A percentile compares a stretch with the other conserved stretches of the same genome.
Conservation (phyloP, 192 early-diverging fungal species). For the Backusella liffmaniae region DNA sequence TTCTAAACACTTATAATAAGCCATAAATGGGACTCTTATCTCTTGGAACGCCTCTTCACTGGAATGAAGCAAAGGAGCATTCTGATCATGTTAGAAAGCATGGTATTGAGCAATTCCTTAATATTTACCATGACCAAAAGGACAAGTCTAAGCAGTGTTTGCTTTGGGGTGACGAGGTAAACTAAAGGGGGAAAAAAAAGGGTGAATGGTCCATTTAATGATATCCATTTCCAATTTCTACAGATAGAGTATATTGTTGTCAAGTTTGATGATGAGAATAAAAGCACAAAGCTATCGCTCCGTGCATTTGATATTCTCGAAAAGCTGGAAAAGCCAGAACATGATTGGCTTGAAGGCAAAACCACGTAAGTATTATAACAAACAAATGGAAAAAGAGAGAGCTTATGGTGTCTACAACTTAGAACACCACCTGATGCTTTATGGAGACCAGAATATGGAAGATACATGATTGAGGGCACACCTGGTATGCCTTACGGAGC, state of each 20-base stretch:
- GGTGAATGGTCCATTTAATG: neutral
- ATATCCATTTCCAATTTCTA: neutral
- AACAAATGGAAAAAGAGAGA: neutral
- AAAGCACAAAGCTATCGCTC: slow-evolving; percentile 71
- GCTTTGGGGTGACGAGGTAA: slow-evolving; percentile 97
- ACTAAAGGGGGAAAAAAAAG: neutral
- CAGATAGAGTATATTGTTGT: slow-evolving; percentile 95
- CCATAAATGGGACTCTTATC: slow-evolving; percentile 88
- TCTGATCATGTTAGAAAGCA: slow-evolving; percentile 84
- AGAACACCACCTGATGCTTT: slow-evolving; percentile 50
- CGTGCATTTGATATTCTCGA: slow-evolving; percentile 80
- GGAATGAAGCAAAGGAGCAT: slow-evolving; percentile 86
- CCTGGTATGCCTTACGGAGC: slow-evolving; percentile 90
- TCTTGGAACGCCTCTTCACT: slow-evolving; percentile 95
- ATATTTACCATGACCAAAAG: slow-evolving; percentile 84
- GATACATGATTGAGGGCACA: slow-evolving; percentile 97
- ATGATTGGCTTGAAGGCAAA: slow-evolving; percentile 43
- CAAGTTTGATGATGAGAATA: slow-evolving; percentile 67
- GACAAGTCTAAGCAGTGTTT: slow-evolving; percentile 74
- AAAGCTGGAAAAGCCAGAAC: slow-evolving; percentile 71
- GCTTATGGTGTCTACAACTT: slow-evolving; percentile 9
- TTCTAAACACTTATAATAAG: slow-evolving; percentile 11
- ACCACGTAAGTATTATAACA: slow-evolving; percentile 19
- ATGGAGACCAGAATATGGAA: slow-evolving; percentile 96
- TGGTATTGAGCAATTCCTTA: slow-evolving; percentile 92